Conservation (phyloP, 768 basidiomycete species). For the Lentinula raphanica region DNA sequence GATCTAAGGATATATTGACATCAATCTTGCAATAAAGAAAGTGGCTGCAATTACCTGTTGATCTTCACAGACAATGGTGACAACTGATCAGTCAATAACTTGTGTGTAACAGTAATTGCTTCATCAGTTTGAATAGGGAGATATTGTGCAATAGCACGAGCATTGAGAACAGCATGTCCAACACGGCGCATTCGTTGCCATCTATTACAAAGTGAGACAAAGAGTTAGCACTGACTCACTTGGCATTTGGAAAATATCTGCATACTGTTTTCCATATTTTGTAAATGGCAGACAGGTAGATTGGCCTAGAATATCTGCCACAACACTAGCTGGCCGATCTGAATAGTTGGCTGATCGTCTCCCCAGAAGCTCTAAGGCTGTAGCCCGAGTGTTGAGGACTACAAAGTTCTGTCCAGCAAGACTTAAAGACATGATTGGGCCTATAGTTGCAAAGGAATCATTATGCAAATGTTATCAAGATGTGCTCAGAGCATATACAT, state of each 20-base stretch:
- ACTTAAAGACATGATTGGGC: constrained; percentile 2
- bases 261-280: constrained; percentile 3
- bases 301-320: neutral
- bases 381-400: constrained; percentile 1
- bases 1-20: too few relatives aligned
- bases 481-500: neutral
- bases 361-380: neutral
- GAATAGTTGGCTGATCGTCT: constrained; percentile 2
- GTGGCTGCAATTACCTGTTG: too few relatives aligned
- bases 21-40: too few relatives aligned
- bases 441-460: neutral
- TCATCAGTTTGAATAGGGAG: neutral
- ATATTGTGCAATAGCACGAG: neutral
- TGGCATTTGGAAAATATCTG: too few relatives aligned
- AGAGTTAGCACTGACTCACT: neutral
- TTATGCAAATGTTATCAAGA: neutral
- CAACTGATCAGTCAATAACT: neutral
- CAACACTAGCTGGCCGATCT: neutral
- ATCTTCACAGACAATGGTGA: neutral
- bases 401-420: constrained; percentile 4
- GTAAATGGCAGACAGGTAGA: neutral
- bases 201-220: neutral
- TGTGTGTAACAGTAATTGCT: neutral
- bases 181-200: constrained; percentile 6
- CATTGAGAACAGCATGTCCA: neutral